These are phyloP conservation scores for Apophysomyces trapeziformis DNA, from an alignment of 371 early-diverging fungal species.

Conservation along the genomic window DNA sequence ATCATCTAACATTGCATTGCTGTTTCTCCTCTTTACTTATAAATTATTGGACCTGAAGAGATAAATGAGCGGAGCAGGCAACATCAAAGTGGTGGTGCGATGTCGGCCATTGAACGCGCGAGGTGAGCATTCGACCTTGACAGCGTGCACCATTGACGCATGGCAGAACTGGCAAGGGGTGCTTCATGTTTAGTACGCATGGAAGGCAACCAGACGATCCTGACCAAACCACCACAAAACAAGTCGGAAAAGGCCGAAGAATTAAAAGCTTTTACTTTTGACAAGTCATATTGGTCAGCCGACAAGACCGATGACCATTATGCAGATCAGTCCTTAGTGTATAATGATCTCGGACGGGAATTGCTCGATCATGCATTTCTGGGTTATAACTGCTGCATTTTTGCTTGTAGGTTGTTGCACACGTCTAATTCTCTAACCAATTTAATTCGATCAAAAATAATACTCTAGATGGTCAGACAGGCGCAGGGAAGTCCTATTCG, in stretches of 20 bases:
- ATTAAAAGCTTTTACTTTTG: slow-evolving; percentile 78
- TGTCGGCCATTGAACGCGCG: slow-evolving; percentile 78
- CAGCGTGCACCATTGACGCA: slow-evolving; percentile 8
- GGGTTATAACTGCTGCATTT: slow-evolving; percentile 89
- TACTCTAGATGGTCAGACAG: slow-evolving; percentile 83
- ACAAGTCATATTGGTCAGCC: slow-evolving; percentile 86
- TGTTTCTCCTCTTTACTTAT: not conserved
- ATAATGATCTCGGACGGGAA: slow-evolving; percentile 75
- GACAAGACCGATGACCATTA: slow-evolving; percentile 66
- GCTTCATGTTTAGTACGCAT: slow-evolving; percentile 68
- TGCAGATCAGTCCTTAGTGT: slow-evolving; percentile 81
- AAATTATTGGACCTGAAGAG: not conserved
- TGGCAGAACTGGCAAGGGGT: slow-evolving; percentile 64
- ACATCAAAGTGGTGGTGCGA: slow-evolving; percentile 82
- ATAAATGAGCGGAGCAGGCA: slow-evolving; percentile 41
- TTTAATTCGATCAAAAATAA: not conserved
- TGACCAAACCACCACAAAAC: slow-evolving; percentile 56
- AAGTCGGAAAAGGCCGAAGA: slow-evolving; percentile 47
- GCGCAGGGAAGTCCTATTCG: slow-evolving; percentile 84
- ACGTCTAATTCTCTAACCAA: not conserved
- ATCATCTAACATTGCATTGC: slow-evolving; percentile 2
- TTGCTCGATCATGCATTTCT: slow-evolving; percentile 86
- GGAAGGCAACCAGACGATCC: slow-evolving; percentile 74
- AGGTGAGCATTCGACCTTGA: slow-evolving; percentile 45
- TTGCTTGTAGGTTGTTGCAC: slow-evolving; percentile 69